These are phyloP conservation scores for Candida mattraensis DNA, from an alignment of 805 yeast genomes.

Conservation along the genomic window DNA sequence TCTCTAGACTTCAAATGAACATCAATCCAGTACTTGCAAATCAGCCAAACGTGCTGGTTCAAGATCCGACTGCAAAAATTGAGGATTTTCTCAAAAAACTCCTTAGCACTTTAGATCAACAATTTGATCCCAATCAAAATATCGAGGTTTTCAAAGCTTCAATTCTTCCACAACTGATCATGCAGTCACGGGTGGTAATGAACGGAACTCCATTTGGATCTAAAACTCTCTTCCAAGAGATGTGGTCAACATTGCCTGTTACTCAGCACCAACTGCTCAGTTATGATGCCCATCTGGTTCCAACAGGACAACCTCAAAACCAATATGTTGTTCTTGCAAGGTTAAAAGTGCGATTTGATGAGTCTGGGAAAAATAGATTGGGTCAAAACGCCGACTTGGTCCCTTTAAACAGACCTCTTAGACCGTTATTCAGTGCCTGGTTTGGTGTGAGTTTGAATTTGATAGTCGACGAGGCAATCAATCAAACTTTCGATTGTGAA, in stretches of 20 bases:
- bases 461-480: constrained; percentile 55
- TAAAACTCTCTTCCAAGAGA: constrained; percentile 51
- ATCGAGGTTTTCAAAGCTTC: constrained; percentile 20
- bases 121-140: constrained; percentile 18
- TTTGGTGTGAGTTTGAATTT: constrained; percentile 63
- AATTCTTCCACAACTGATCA: constrained; percentile 48
- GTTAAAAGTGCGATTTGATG: constrained; percentile 72
- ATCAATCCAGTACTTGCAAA: too few species aligned
- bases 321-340: constrained; percentile 42
- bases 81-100: constrained; percentile 28
- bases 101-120: constrained; percentile 28
- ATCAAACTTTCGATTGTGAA: constrained; percentile 39
- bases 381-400: constrained; percentile 64
- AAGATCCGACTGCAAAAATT: constrained; percentile 24
- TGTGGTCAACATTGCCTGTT: constrained; percentile 56
- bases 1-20: too few species aligned
- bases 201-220: constrained; percentile 60
- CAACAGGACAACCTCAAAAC: constrained; percentile 35
- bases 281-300: constrained; percentile 62
- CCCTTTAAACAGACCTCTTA: constrained; percentile 27
- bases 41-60: constrained; percentile 2
- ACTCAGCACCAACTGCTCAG: constrained; percentile 65
- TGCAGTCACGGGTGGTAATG: constrained; percentile 51
- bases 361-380: constrained; percentile 63
- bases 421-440: constrained; percentile 68